These are phyloP conservation scores for Pseudohalonectria lignicola DNA, from an alignment of 2,329 filamentous ascomycete species.

Conservation along the genomic window DNA sequence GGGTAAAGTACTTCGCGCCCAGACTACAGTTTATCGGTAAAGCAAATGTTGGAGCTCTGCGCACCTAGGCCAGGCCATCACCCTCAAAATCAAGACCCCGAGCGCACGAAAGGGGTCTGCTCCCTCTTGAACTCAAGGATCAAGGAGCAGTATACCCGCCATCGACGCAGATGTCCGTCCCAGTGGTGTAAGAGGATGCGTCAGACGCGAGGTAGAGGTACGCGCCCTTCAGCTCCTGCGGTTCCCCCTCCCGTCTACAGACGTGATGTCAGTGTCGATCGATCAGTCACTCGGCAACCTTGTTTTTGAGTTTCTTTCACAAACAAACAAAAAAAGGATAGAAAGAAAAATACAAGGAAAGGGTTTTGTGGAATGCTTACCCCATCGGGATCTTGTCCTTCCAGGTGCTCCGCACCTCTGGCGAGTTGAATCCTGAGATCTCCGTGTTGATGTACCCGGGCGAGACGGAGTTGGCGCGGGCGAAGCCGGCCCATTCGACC, in stretches of 20 bases:
- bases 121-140: too few relatives aligned
- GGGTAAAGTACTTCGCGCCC: too few relatives aligned
- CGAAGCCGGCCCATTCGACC: conserved; percentile 68
- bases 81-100: too few relatives aligned
- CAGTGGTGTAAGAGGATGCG: conserved; percentile 74
- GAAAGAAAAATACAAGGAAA: not conserved
- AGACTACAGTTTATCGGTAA: too few relatives aligned
- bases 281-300: not conserved
- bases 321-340: conserved; percentile 4
- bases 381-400: conserved; percentile 72
- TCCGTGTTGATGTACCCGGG: conserved; percentile 70
- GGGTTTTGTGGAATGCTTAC: conserved; percentile 29
- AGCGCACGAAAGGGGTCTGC: too few relatives aligned
- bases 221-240: conserved; percentile 69
- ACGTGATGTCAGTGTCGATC: not conserved
- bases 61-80: too few relatives aligned
- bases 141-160: conserved; percentile 56
- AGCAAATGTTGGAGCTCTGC: too few relatives aligned
- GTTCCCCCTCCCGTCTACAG: conserved; percentile 49
- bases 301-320: too few relatives aligned
- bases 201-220: conserved; percentile 76
- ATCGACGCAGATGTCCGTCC: conserved; percentile 62
- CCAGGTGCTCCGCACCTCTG: conserved; percentile 62
- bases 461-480: conserved; percentile 60
- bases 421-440: conserved; percentile 52